Evolutionary conservation across 805 yeast genomes (phyloP).

Genomic region (Cyberlindnera amylophila): DNA sequence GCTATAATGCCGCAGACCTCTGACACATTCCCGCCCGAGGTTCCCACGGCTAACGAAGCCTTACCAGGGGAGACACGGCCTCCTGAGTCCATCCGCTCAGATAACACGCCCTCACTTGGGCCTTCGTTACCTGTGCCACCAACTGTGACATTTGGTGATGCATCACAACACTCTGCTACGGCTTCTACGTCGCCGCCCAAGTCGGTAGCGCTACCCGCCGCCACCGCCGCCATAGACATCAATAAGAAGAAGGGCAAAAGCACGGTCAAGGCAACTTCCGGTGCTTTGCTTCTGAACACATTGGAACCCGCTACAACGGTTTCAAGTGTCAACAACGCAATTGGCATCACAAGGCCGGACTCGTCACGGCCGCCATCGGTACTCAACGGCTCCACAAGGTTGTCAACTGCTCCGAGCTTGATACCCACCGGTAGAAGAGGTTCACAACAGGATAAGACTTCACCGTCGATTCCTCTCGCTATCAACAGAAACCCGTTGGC

Average conservation of each 20-base stretch:
- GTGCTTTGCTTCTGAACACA: conserved; percentile 21
- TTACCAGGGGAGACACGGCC: too few relatives aligned
- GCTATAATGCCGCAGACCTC: too few relatives aligned
- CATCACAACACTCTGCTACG: not conserved
- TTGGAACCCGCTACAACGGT: conserved; percentile 21
- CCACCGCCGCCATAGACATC: not conserved
- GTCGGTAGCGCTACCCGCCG: not conserved
- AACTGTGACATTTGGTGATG: too few relatives aligned
- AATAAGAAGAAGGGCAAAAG: conserved; percentile 3
- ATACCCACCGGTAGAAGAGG: conserved; percentile 14
- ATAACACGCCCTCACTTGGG: too few relatives aligned
- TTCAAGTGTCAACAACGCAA: conserved; percentile 19
- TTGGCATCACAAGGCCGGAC: conserved; percentile 17
- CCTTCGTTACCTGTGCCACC: too few relatives aligned
- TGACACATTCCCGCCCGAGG: too few relatives aligned
- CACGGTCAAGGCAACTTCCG: conserved; percentile 19
- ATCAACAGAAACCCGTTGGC: conserved; percentile 16
- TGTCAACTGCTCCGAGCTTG: conserved; percentile 6
- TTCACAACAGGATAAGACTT: conserved; percentile 6
- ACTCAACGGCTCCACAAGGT: conserved; percentile 8
- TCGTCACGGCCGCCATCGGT: conserved; percentile 23
- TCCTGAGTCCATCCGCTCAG: too few relatives aligned
- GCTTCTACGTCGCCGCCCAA: not conserved
- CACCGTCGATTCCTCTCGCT: conserved; percentile 17
- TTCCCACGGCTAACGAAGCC: too few relatives aligned